These are phyloP conservation scores for Beauveria australis DNA, from an alignment of 2,329 filamentous ascomycete genomes.

Conservation along the genomic window DNA sequence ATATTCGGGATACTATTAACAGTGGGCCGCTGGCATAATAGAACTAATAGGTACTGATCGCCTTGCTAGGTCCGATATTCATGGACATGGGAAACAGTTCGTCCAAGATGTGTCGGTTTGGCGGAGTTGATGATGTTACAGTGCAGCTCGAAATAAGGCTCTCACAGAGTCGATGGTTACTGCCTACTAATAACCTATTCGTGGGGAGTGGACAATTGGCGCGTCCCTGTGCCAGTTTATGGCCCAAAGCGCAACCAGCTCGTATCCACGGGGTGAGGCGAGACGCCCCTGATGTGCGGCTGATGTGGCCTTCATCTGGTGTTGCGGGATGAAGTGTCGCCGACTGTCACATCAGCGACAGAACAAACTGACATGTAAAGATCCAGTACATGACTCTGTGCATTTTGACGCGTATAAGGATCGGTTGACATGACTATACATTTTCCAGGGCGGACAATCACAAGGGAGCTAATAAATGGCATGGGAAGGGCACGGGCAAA, in stretches of 20 bases:
- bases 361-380: background rate
- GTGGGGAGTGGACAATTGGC: background rate
- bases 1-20: background rate
- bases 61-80: background rate
- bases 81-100: background rate
- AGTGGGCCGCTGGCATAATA: background rate
- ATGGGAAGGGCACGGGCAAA: background rate
- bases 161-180: too few relatives aligned
- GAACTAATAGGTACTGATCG: background rate
- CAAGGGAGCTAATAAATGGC: background rate
- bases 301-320: conserved; percentile 1
- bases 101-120: background rate
- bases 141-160: too few relatives aligned
- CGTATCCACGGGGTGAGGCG: background rate
- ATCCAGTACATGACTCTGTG: background rate
- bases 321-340: background rate
- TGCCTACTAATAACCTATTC: too few relatives aligned
- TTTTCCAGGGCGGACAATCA: background rate
- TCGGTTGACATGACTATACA: background rate
- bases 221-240: too few relatives aligned
- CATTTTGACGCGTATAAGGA: background rate
- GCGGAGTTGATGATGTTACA: too few relatives aligned
- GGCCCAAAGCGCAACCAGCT: background rate
- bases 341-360: background rate
- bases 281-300: background rate